Conservation (phyloP, 148 eudicot species). For the Pouteria glomerata region DNA sequence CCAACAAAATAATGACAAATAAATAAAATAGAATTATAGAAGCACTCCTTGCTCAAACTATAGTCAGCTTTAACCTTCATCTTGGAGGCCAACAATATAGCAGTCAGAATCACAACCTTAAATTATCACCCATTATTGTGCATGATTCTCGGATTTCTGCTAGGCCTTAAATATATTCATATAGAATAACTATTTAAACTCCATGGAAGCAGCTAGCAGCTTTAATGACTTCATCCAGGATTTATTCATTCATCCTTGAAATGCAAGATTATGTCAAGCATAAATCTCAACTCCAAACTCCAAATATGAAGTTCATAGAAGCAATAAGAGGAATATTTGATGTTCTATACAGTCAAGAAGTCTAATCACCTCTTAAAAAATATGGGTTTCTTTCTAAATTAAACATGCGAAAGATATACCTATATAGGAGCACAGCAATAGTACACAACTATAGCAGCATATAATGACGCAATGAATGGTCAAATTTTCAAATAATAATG, state of each 20-base stretch:
- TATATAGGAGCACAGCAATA: not conserved
- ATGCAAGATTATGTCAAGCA: not conserved
- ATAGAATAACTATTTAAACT: not conserved
- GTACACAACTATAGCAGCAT: not conserved
- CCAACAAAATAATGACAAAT: not conserved
- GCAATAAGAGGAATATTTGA: not conserved
- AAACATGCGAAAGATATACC: not conserved
- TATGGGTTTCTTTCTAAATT: not conserved
- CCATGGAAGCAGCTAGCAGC: not conserved
- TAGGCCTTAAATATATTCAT: too few species aligned
- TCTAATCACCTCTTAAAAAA: not conserved
- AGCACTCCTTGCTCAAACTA: constrained; percentile 1
- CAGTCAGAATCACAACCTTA: not conserved
- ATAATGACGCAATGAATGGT: not conserved
- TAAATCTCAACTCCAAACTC: not conserved
- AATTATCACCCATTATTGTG: not conserved
- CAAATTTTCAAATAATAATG: not conserved
- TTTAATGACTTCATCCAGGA: not conserved
- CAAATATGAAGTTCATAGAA: not conserved
- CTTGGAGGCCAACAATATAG: constrained; percentile 4
- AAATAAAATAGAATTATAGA: not conserved
- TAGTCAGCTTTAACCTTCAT: not conserved
- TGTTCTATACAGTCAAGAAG: not conserved
- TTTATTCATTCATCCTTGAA: not conserved
- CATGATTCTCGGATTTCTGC: not conserved